These are phyloP conservation scores for Neostapfia colusana DNA, from an alignment of 176 grass and related monocot species.

Conservation along the genomic window DNA sequence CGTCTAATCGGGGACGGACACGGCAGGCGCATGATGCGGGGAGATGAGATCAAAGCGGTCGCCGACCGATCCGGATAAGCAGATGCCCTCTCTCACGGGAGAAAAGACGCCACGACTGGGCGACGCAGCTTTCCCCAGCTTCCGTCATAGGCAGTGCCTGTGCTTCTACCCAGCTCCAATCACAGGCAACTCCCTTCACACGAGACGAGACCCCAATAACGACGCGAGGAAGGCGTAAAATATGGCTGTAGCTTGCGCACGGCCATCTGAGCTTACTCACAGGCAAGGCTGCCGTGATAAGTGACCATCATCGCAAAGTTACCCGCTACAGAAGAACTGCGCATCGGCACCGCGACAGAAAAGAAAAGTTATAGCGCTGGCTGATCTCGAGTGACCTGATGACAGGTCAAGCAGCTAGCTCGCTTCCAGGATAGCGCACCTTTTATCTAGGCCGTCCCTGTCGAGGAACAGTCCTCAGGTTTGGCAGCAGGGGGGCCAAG, in stretches of 20 bases:
- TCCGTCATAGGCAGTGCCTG: not conserved
- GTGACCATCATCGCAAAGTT: not conserved
- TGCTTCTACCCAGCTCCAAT: too few relatives aligned
- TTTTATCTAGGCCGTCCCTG: not conserved
- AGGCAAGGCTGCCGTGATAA: not conserved
- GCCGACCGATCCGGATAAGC: not conserved
- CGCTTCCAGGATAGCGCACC: not conserved
- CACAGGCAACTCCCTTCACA: not conserved
- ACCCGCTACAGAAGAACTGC: not conserved
- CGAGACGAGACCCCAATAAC: not conserved
- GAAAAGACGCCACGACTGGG: not conserved
- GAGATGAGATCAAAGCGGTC: not conserved
- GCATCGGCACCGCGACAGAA: too few relatives aligned
- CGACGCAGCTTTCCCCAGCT: not conserved
- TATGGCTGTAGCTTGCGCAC: not conserved
- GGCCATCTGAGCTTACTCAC: not conserved
- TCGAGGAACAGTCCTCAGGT: not conserved
- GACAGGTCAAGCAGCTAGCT: not conserved
- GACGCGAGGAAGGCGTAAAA: not conserved
- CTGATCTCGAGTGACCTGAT: not conserved
- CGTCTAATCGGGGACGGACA: not conserved
- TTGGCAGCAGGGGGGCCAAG: not conserved
- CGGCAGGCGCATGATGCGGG: not conserved
- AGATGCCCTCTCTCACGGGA: not conserved
- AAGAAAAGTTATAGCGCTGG: not conserved